phyloP scores from a whole-genome alignment of 1,284 basidiomycete species.

The Naganishia sp. region DNA sequence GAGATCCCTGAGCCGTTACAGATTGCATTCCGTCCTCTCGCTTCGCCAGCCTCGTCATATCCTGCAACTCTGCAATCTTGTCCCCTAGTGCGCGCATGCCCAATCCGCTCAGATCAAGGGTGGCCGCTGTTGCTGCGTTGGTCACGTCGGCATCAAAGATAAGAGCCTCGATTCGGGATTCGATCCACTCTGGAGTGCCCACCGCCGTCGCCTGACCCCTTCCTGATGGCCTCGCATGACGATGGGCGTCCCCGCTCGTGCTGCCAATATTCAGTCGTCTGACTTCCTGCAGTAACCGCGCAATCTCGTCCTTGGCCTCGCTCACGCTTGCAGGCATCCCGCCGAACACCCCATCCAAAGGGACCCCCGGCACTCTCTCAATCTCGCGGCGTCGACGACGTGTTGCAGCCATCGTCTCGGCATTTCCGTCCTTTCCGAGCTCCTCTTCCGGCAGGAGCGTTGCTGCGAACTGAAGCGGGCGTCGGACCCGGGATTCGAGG shows the following conservation, averaged over 20 bases:
- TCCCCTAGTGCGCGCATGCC: constrained; percentile 7
- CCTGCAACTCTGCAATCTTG: constrained; percentile 27
- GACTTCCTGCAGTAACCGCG: constrained; percentile 9
- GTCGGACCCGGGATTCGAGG: constrained; percentile 37
- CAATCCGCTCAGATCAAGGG: constrained; percentile 9
- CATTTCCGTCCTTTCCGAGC: constrained; percentile 14
- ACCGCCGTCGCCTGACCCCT: not conserved
- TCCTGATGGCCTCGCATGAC: constrained; percentile 1
- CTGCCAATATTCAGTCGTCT: constrained; percentile 7
- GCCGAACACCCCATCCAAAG: not conserved
- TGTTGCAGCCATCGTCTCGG: not conserved
- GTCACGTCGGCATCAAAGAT: constrained; percentile 13
- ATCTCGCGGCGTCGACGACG: constrained; percentile 5
- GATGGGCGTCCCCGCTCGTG: constrained; percentile 11
- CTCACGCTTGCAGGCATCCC: constrained; percentile 6
- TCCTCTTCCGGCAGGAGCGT: constrained; percentile 42
- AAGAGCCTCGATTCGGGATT: constrained; percentile 21
- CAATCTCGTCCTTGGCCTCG: constrained; percentile 27
- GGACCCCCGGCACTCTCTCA: constrained; percentile 16
- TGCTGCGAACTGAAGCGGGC: constrained; percentile 47
- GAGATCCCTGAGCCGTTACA: not conserved
- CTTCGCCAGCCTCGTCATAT: constrained; percentile 17
- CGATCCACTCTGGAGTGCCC: constrained; percentile 15
- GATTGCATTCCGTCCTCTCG: not conserved
- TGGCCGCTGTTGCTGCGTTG: not conserved